A percentile compares a stretch with the other conserved stretches of the same genome.
These are phyloP conservation scores for Ceratocystis destructans DNA, from an alignment of 2,329 filamentous ascomycete species.

Conservation along the genomic window DNA sequence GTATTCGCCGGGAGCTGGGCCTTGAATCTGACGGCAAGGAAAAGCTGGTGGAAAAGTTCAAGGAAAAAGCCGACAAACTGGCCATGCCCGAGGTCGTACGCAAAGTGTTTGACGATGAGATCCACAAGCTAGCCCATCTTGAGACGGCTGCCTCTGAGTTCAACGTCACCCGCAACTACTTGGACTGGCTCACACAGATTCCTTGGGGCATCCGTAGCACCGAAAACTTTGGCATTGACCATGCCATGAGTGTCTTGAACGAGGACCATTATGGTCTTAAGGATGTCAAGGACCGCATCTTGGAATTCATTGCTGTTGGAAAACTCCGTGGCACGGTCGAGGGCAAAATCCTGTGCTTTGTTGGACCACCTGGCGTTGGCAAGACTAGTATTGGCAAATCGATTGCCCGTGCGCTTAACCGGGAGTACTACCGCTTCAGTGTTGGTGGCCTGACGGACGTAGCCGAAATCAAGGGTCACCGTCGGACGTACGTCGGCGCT, in stretches of 20 bases:
- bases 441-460: slow-evolving; percentile 95
- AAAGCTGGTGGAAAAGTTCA: slow-evolving; percentile 94
- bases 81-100: slow-evolving; percentile 95
- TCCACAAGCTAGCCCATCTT: slow-evolving; percentile 90
- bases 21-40: slow-evolving; percentile 98
- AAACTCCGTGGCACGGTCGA: slow-evolving; percentile 95
- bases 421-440: slow-evolving; percentile 96
- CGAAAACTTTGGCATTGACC: slow-evolving; percentile 90
- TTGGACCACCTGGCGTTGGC: slow-evolving; percentile 90
- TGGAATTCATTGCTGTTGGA: slow-evolving; percentile 96
- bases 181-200: slow-evolving; percentile 97
- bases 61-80: slow-evolving; percentile 81
- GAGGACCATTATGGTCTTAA: slow-evolving; percentile 95
- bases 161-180: slow-evolving; percentile 94
- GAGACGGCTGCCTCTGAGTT: slow-evolving; percentile 96
- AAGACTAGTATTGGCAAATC: slow-evolving; percentile 99
- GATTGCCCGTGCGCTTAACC: slow-evolving; percentile 83
- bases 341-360: slow-evolving; percentile 95
- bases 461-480: slow-evolving; percentile 95
- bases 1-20: slow-evolving; percentile 85
- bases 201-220: slow-evolving; percentile 92
- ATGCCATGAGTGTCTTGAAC: slow-evolving; percentile 80
- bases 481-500: slow-evolving; percentile 90
- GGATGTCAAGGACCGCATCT: slow-evolving; percentile 94
- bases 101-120: slow-evolving; percentile 95